Base-by-base conservation (phyloP, 768 basidiomycete genomes). In the Roridomyces roridus region DNA sequence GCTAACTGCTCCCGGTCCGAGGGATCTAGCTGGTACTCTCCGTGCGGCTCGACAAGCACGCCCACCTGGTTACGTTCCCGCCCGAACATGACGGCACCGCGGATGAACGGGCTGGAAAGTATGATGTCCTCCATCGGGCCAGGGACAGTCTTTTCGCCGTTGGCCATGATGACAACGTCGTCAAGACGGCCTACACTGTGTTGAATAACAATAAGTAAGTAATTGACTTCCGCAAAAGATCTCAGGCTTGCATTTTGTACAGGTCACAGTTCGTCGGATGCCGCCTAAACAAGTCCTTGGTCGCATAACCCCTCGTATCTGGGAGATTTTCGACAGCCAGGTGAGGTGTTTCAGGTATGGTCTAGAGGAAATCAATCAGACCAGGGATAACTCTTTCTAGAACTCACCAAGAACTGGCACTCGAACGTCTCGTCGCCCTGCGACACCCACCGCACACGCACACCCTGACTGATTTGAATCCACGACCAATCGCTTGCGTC, bases 401-500 rank as follows among this genome's bases (percentile, higher is more conserved):
- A n/a, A 42, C 52, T 46, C 15, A 80, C 79, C 65, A 78, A 51
- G 12, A 76, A 65, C 26, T n/a, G n/a, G n/a, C n/a, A n/a, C n/a
- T n/a, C n/a, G n/a, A n/a, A n/a, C n/a, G n/a, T n/a, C n/a, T n/a
- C n/a, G n/a, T n/a, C n/a, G n/a, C n/a, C n/a, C n/a, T n/a, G n/a
- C n/a, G n/a, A n/a, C n/a, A n/a, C n/a, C n/a, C n/a, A n/a, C n/a
- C n/a, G n/a, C n/a, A n/a, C n/a, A n/a, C n/a, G n/a, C n/a, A n/a
- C n/a, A n/a, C 68, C 57, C 2, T 68, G 67, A 15, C 55, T 60
- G 48, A 74, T 62, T 29, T 51, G 50, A 7, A 74, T 65, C 70
- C 73, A 80, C 10, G 69, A 65, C 63, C 69, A 71, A 23, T 60
- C 62, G n/a, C n/a, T n/a, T n/a, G n/a, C n/a, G 8, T 69, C 67